These are phyloP conservation scores for Pestalotiopsis sp. DNA, from an alignment of 2,329 filamentous ascomycete genomes.

Conservation along the genomic window DNA sequence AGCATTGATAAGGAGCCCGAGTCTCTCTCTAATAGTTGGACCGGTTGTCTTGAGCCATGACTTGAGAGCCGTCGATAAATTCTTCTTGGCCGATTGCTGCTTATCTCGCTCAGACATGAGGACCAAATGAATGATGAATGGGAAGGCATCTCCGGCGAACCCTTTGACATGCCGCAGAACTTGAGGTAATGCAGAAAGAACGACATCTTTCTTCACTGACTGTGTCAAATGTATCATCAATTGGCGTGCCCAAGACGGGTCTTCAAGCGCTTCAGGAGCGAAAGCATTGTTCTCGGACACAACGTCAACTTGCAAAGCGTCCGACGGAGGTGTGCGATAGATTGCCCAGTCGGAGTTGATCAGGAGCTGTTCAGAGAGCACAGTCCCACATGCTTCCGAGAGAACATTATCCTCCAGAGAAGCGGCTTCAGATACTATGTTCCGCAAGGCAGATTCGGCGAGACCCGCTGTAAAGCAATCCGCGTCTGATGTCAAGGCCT, in stretches of 20 bases:
- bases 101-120: conserved; percentile 69
- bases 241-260: conserved; percentile 60
- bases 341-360: conserved; percentile 59
- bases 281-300: conserved; percentile 36
- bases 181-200: conserved; percentile 69
- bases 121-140: conserved; percentile 83
- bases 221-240: conserved; percentile 65
- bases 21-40: conserved; percentile 57
- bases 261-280: conserved; percentile 42
- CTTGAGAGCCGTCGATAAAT: conserved; percentile 67
- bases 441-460: conserved; percentile 62
- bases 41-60: conserved; percentile 61
- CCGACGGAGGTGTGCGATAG: conserved; percentile 59
- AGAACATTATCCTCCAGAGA: conserved; percentile 49
- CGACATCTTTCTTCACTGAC: conserved; percentile 62
- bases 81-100: conserved; percentile 59
- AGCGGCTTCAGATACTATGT: conserved; percentile 57
- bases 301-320: conserved; percentile 35
- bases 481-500: conserved; percentile 61
- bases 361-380: conserved; percentile 54
- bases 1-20: conserved; percentile 74
- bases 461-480: conserved; percentile 59
- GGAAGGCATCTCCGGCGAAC: conserved; percentile 76
- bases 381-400: conserved; percentile 51
- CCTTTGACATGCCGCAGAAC: conserved; percentile 67